Percentiles rank a stretch among this genome's conserved stretches.
Evolutionary conservation across 2,329 filamentous ascomycete species (phyloP).

Genomic region (Phialophora verrucosa): DNA sequence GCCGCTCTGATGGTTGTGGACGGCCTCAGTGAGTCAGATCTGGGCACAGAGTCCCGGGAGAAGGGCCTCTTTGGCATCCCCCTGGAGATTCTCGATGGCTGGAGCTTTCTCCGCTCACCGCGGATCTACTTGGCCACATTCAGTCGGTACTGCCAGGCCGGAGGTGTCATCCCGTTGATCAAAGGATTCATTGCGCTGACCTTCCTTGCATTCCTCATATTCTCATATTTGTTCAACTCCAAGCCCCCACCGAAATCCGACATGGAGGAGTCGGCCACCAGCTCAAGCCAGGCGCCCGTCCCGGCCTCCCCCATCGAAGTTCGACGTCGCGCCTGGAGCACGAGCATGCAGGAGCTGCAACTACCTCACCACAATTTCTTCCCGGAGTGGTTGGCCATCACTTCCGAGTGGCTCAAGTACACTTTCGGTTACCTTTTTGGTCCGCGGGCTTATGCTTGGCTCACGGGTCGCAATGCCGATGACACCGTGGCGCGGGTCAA

Average conservation of each 20-base stretch:
- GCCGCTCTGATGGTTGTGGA: slow-evolving; percentile 92
- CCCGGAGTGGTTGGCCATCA: slow-evolving; percentile 80
- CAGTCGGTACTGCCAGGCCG: slow-evolving; percentile 37
- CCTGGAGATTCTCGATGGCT: slow-evolving; percentile 59
- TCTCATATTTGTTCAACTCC: slow-evolving; percentile 61
- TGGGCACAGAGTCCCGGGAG: slow-evolving; percentile 66
- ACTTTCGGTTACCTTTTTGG: slow-evolving; percentile 79
- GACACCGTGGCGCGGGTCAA: slow-evolving; percentile 86
- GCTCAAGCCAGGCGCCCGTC: slow-evolving; percentile 58
- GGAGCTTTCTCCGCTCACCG: slow-evolving; percentile 47
- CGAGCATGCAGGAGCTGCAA: slow-evolving; percentile 89
- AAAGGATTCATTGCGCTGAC: slow-evolving; percentile 43
- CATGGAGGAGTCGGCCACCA: slow-evolving; percentile 45
- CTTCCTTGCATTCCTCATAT: slow-evolving; percentile 59
- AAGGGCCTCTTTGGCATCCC: slow-evolving; percentile 72
- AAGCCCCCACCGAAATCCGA: slow-evolving; percentile 59
- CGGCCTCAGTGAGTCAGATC: slow-evolving; percentile 71
- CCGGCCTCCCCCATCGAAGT: slow-evolving; percentile 83
- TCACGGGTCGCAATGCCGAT: slow-evolving; percentile 81
- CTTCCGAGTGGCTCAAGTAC: slow-evolving; percentile 80
- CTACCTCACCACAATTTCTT: slow-evolving; percentile 86
- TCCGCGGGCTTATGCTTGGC: slow-evolving; percentile 73
- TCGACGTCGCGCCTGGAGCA: slow-evolving; percentile 87
- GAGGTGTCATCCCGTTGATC: slow-evolving; percentile 38
- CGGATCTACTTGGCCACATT: slow-evolving; percentile 37